Base-by-base conservation (phyloP, 2,329 filamentous ascomycete genomes). In the Neospermospora avenae region DNA sequence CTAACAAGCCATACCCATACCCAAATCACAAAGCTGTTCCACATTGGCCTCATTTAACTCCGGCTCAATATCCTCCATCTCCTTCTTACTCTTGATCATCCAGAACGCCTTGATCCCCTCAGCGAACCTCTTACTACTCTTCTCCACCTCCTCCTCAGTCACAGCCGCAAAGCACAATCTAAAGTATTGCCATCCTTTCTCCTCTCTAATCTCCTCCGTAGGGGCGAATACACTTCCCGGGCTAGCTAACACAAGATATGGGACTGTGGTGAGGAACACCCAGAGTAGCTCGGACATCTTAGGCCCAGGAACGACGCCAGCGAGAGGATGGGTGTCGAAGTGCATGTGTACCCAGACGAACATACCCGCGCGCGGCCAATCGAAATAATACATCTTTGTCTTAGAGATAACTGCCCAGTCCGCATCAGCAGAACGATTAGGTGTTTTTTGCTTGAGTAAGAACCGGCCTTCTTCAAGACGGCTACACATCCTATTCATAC, bases 301-400 rank as follows among this genome's bases (percentile, higher is more conserved):
- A 10, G 81, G 72, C 0, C 82, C 79, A 53, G 81, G 76, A 20
- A 89, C 76, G 44, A 77, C 72, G 25, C 74, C 73, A 72, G 79
- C 86, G 14, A 96, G 80, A 13, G 91, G 90, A 71, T 96, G 92
- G 1, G 79, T 78, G 57, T 88, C 83, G 68, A 92, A 88, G 71
- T 85, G 81, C 62, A 95, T 76, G 58, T 84, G 81, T 3, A 96
- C 69, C 93, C 93, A 97, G 58, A 96, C 75, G 74, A 96, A 97
- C 92, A 97, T 97, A 71, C 93, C 93, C 37, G 87, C 93, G 28
- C 89, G 84, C 0, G 93, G 92, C 81, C 89, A 91, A 67, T 82
- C 76, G 71, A 96, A 96, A 48, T 86, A 84, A 74, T 87, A 90
- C 66, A 96, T 82, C 62, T 82, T 80, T 0, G 84, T 88, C 75